Evolutionary conservation across 768 basidiomycete species (phyloP).

Genomic region (Hypholoma sublateritium): DNA sequence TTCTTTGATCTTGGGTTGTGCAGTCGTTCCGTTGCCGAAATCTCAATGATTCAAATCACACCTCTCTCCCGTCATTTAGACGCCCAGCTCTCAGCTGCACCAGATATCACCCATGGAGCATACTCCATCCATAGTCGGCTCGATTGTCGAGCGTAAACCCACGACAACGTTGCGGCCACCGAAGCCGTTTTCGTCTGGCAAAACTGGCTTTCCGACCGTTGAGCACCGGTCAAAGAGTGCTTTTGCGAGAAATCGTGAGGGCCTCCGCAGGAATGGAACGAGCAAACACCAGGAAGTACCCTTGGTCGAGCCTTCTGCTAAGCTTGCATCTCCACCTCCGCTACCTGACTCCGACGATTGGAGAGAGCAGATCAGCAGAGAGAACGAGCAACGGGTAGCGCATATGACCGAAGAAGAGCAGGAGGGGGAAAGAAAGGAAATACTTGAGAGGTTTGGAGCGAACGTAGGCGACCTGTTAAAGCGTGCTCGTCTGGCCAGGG

Average conservation of each 20-base stretch:
- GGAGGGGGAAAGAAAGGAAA: slow-evolving; percentile 60
- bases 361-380: slow-evolving; percentile 58
- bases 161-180: slow-evolving; percentile 24
- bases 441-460: slow-evolving; percentile 71
- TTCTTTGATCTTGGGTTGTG: slow-evolving; percentile 6
- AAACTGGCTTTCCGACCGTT: slow-evolving; percentile 61
- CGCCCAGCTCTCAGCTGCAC: neutral
- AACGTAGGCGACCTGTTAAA: slow-evolving; percentile 62
- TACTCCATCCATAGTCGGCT: slow-evolving; percentile 35
- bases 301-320: slow-evolving; percentile 10
- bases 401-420: slow-evolving; percentile 73
- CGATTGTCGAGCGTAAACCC: slow-evolving; percentile 48
- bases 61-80: slow-evolving; percentile 1
- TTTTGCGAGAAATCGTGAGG: slow-evolving; percentile 51
- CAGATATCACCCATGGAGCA: slow-evolving; percentile 14
- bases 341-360: slow-evolving; percentile 36
- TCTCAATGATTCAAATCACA: slow-evolving; percentile 2
- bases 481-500: slow-evolving; percentile 51
- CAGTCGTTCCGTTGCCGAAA: neutral
- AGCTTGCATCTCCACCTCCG: neutral
- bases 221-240: slow-evolving; percentile 67
- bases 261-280: slow-evolving; percentile 21
- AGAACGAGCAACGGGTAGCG: slow-evolving; percentile 64
- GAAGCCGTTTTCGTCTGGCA: slow-evolving; percentile 25
- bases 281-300: slow-evolving; percentile 30